These are phyloP conservation scores for Cucumis hystrix DNA, from an alignment of 306 rosid genomes.

Conservation along the genomic window DNA sequence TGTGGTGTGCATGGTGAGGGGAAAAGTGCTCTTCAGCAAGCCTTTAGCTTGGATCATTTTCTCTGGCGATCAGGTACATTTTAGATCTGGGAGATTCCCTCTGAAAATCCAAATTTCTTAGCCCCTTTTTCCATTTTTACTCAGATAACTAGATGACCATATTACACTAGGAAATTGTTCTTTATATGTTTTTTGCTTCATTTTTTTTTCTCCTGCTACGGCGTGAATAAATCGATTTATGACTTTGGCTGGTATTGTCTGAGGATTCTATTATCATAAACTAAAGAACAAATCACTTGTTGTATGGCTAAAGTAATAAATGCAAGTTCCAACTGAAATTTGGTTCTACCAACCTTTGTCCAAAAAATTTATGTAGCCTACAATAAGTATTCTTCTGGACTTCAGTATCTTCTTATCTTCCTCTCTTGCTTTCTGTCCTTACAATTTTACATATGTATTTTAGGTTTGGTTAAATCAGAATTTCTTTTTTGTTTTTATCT, in stretches of 20 bases:
- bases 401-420: not conserved
- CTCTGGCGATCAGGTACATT: constrained; percentile 69
- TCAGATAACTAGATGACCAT: not conserved
- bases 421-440: not conserved
- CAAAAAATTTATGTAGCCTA: not conserved
- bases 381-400: not conserved
- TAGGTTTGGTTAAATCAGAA: not conserved
- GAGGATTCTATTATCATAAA: not conserved
- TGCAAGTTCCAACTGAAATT: not conserved
- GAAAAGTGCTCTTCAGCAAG: constrained; percentile 54
- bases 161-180: not conserved
- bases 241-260: not conserved
- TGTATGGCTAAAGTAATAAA: not conserved
- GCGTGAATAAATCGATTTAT: not conserved
- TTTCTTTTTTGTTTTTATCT: not conserved
- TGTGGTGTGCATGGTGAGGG: constrained; percentile 40
- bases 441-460: not conserved
- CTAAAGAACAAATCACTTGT: not conserved
- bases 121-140: not conserved
- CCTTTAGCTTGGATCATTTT: constrained; percentile 79
- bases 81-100: not conserved
- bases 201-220: not conserved
- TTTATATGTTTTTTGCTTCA: not conserved
- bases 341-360: not conserved
- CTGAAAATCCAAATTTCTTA: not conserved